A percentile compares a stretch with the other conserved stretches of the same genome.
These are phyloP conservation scores for Hypoxylon rickii DNA, from an alignment of 495 filamentous ascomycete species.

Conservation along the genomic window DNA sequence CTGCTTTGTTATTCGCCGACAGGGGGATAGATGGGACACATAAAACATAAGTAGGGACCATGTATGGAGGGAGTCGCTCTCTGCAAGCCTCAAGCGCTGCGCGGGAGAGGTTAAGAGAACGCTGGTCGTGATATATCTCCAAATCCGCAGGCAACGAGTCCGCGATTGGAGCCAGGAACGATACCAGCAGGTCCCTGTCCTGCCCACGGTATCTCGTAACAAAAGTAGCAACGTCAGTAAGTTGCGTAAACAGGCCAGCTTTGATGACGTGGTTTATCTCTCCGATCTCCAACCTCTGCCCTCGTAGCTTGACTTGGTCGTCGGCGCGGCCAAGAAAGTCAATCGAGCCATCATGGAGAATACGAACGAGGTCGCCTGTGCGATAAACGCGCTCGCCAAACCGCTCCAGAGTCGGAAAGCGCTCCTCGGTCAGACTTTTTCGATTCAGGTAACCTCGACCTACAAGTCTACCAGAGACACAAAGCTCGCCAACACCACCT, in stretches of 20 bases:
- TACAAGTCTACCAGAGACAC: slow-evolving; percentile 82
- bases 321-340: slow-evolving; percentile 77
- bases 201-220: slow-evolving; percentile 65
- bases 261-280: slow-evolving; percentile 75
- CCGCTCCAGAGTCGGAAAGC: slow-evolving; percentile 60
- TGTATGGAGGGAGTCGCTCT: slow-evolving; percentile 67
- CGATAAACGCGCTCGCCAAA: slow-evolving; percentile 67
- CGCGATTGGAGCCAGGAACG: slow-evolving; percentile 59
- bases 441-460: slow-evolving; percentile 87
- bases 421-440: slow-evolving; percentile 65
- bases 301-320: slow-evolving; percentile 79
- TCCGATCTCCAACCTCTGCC: slow-evolving; percentile 74
- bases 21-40: slow-evolving; percentile 66
- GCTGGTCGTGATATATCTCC: slow-evolving; percentile 36
- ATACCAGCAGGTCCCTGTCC: slow-evolving; percentile 70
- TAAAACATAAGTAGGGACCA: slow-evolving; percentile 77
- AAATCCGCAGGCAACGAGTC: slow-evolving; percentile 11
- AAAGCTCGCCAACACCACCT: slow-evolving; percentile 86
- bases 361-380: slow-evolving; percentile 78
- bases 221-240: slow-evolving; percentile 66
- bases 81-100: slow-evolving; percentile 58
- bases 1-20: slow-evolving; percentile 75
- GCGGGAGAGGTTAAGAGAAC: slow-evolving; percentile 31
- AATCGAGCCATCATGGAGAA: slow-evolving; percentile 70
- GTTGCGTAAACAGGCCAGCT: slow-evolving; percentile 40